Conservation (phyloP, 495 filamentous ascomycete species). For the Hypoxylon intermedium region DNA sequence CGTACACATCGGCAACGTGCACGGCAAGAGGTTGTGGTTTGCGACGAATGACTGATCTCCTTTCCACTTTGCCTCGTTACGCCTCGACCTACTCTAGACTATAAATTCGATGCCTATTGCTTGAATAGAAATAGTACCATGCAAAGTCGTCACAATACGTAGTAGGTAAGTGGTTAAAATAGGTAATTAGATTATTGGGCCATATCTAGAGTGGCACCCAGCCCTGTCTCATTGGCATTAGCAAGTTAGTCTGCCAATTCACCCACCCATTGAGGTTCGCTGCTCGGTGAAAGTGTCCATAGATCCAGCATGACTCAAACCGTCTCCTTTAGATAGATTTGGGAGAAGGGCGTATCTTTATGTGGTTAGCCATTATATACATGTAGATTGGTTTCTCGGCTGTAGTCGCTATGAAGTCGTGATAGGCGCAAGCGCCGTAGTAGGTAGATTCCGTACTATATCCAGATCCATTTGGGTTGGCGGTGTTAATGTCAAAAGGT, state of each 20-base stretch:
- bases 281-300: slow-evolving; percentile 2
- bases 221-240: not conserved
- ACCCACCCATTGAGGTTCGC: not conserved
- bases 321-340: not conserved
- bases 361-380: slow-evolving; percentile 23
- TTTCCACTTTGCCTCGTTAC: no score
- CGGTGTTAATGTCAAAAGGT: slow-evolving; percentile 16
- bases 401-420: slow-evolving; percentile 31
- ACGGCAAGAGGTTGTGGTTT: no score
- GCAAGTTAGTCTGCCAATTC: not conserved
- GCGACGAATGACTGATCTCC: no score
- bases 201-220: not conserved
- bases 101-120: no score
- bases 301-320: slow-evolving; percentile 5
- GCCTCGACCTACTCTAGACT: no score
- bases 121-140: no score
- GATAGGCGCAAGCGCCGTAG: slow-evolving; percentile 23
- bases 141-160: no score
- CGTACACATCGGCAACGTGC: not conserved
- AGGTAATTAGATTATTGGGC: slow-evolving; percentile 9
- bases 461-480: slow-evolving; percentile 15
- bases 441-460: slow-evolving; percentile 8
- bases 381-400: slow-evolving; percentile 20
- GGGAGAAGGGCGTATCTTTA: slow-evolving; percentile 5
- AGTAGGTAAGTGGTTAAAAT: no score